Conservation (phyloP, 192 early-diverging fungal genomes). For the Pilaira anomala region DNA sequence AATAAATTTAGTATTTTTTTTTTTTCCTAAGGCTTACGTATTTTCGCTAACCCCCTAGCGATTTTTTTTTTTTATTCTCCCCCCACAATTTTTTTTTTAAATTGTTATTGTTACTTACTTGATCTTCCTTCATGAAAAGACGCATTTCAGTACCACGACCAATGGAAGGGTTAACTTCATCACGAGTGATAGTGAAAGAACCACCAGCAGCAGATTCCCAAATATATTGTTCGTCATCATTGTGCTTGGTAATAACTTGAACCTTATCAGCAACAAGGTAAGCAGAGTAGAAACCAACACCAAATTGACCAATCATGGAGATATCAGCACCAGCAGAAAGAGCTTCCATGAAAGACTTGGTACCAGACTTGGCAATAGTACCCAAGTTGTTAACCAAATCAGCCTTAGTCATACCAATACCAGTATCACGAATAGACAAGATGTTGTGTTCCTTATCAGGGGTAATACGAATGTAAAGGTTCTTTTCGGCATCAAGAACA, state of each 20-base stretch:
- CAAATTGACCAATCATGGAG: constrained; percentile 99
- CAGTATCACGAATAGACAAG: constrained; percentile 79
- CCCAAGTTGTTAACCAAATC: constrained; percentile 97
- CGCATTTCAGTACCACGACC: constrained; percentile 96
- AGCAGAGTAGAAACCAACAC: constrained; percentile 99
- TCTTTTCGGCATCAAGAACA: constrained; percentile 89
- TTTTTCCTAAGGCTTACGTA: background rate
- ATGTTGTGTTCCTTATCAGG: constrained; percentile 80
- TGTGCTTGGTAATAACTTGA: constrained; percentile 93
- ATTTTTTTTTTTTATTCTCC: background rate
- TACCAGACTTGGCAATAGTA: constrained; percentile 99
- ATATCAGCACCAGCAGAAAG: constrained; percentile 94
- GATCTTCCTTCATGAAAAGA: constrained; percentile 98
- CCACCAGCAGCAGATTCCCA: constrained; percentile 91
- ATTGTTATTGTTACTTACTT: constrained; percentile 35
- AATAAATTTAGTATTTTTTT: background rate
- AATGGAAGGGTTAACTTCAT: constrained; percentile 84
- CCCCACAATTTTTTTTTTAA: background rate
- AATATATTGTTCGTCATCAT: constrained; percentile 95
- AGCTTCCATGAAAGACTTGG: constrained; percentile 99
- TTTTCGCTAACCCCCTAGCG: too few species aligned
- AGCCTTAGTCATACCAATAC: constrained; percentile 95
- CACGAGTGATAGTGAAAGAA: constrained; percentile 91
- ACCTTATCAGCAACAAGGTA: constrained; percentile 99
- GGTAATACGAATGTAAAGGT: constrained; percentile 91